Evolutionary conservation across 768 basidiomycete genomes (phyloP), one percentile per base, ranked within the genome.

Genomic region (Candolleomyces efflorescens): DNA sequence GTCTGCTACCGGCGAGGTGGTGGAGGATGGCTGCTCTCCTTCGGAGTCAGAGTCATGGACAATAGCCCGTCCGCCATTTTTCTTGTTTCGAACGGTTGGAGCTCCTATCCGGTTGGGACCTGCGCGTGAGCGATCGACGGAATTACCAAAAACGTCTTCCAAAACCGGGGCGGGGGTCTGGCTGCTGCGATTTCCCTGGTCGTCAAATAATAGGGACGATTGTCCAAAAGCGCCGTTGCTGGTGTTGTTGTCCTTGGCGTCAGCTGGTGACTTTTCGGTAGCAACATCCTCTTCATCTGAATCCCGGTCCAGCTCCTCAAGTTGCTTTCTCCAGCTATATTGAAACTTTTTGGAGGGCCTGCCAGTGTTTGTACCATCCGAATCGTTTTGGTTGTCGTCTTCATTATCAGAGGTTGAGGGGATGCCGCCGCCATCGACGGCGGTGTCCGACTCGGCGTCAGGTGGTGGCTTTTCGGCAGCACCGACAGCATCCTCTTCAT

Each of bases 321-420:
- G 46, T 46, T 67, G 68, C 54, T 68, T 69, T 65, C 64, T 75
- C 78, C 81, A 85, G 9, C 57, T 60, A 63, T 79, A 86, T 22
- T 68, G 62, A 60, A 73, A 78, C 50, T 58, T 46, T 10, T 57
- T 53, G 20, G 64, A 50, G 26, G 61, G 55, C 38, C 62, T 58
- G 64, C 65, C 47, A 56, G 55, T 32, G 46, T 62, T 63, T 45
- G 64, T 66, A 20, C 68, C 66, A 37, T 61, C 65, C 15, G 62
- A 22, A 24, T 64, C 59, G 58, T 53, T 7, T 32, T 27, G 58
- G 13, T 65, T 60, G n/a, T 56, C 53, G 20, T 23, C 52, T 11
- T 59, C 56, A 15, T 44, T 54, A 20, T 62, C 58, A 24, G 77
- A 59, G 78, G 60, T 54, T 73, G 73, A 49, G 75, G 75, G 18